These are phyloP conservation scores for Nannochloropsis gaditana DNA, from an alignment of 108 stramenopile species.

Conservation along the genomic window DNA sequence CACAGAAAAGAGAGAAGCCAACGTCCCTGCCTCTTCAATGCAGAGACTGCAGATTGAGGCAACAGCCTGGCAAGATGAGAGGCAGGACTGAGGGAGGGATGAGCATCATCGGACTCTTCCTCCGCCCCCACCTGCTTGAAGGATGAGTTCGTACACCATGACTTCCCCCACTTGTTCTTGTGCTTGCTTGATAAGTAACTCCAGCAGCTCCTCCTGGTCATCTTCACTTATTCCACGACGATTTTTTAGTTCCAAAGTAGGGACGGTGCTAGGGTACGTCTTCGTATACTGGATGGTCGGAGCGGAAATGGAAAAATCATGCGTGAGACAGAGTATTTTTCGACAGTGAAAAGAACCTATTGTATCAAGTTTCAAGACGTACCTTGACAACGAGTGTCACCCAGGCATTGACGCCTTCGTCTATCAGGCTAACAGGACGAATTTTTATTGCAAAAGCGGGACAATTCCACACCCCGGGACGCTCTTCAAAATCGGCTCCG, in stretches of 20 bases:
- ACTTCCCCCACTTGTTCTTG: neutral
- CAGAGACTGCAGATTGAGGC: no score
- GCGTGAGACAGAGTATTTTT: neutral
- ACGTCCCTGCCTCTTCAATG: no score
- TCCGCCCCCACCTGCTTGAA: neutral
- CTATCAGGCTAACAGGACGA: conserved; percentile 24
- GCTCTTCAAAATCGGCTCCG: conserved; percentile 27
- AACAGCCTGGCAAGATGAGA: neutral
- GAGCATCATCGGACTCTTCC: neutral
- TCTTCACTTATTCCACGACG: neutral
- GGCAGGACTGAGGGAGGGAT: neutral
- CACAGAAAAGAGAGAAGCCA: no score
- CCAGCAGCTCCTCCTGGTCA: neutral
- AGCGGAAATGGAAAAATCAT: neutral
- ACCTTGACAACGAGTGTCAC: neutral
- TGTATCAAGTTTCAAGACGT: neutral
- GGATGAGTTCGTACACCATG: neutral
- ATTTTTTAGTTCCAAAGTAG: neutral
- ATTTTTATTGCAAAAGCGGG: conserved; percentile 30
- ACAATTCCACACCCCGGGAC: conserved; percentile 25
- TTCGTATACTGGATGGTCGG: neutral
- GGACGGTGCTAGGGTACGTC: neutral
- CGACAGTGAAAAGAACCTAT: neutral
- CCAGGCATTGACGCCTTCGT: conserved; percentile 18
- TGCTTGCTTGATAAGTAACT: neutral